phyloP scores from a whole-genome alignment of 148 eudicot species.

The Amaranthus cruentus region DNA sequence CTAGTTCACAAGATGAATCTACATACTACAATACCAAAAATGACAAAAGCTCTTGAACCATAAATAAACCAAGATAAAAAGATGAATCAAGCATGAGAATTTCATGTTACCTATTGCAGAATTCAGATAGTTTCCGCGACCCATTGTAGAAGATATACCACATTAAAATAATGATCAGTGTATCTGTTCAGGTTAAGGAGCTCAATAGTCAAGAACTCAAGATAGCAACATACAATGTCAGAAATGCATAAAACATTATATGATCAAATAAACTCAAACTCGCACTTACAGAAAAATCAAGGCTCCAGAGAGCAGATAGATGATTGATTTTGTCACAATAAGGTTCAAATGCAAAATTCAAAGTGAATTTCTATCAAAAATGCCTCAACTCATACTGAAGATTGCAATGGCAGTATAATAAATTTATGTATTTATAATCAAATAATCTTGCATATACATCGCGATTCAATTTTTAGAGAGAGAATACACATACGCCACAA shows the following conservation, averaged over 20 bases:
- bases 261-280: background rate
- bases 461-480: background rate
- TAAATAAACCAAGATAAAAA: background rate
- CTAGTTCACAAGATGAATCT: background rate
- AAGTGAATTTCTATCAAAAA: background rate
- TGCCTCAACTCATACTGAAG: background rate
- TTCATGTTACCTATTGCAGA: constrained; percentile 31
- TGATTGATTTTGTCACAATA: background rate
- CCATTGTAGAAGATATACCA: constrained; percentile 38
- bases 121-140: constrained; percentile 25
- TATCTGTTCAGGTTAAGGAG: constrained; percentile 38
- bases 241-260: background rate
- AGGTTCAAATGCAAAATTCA: background rate
- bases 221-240: constrained; percentile 1
- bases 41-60: background rate
- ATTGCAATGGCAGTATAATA: background rate
- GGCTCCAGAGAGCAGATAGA: background rate
- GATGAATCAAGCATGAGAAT: background rate
- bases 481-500: background rate
- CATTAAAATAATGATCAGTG: constrained; percentile 33
- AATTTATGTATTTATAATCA: background rate
- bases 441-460: background rate
- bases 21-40: background rate
- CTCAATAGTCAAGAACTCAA: background rate
- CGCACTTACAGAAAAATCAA: too few relatives aligned